Evolutionary conservation across 768 basidiomycete species (phyloP).

Genomic region (Rhodosporidiobolus odoratus): DNA sequence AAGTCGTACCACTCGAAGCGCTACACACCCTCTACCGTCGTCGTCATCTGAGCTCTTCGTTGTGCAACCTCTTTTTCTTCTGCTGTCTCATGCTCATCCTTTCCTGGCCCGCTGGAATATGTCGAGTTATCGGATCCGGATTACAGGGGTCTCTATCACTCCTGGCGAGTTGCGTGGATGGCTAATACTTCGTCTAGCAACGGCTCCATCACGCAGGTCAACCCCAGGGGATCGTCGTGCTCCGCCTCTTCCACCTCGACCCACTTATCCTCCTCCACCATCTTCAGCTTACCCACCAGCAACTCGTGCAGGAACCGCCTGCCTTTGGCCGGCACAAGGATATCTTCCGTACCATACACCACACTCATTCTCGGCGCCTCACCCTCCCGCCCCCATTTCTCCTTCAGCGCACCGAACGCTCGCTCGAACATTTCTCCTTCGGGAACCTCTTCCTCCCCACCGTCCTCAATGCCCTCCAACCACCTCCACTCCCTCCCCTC

Average conservation of each 20-base stretch:
- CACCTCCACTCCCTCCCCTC: conserved; percentile 16
- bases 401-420: conserved; percentile 13
- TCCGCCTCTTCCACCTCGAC: neutral
- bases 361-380: conserved; percentile 1
- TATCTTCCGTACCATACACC: conserved; percentile 7
- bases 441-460: neutral
- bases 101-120: neutral
- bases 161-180: neutral
- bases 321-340: conserved; percentile 18
- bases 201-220: conserved; percentile 8
- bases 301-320: conserved; percentile 2
- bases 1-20: conserved; percentile 75
- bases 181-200: neutral
- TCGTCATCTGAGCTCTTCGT: conserved; percentile 52
- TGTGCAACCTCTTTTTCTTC: neutral
- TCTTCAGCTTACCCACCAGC: conserved; percentile 8
- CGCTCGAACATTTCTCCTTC: conserved; percentile 6
- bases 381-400: neutral
- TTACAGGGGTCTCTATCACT: neutral
- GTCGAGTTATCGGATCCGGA: neutral
- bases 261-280: conserved; percentile 16
- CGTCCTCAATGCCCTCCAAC: neutral
- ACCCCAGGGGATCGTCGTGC: conserved; percentile 30
- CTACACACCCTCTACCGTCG: conserved; percentile 61
- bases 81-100: neutral